Evolutionary conservation across 805 yeast genomes (phyloP), one percentile per base, ranked within the genome.

Genomic region (Yarrowia sp.): DNA sequence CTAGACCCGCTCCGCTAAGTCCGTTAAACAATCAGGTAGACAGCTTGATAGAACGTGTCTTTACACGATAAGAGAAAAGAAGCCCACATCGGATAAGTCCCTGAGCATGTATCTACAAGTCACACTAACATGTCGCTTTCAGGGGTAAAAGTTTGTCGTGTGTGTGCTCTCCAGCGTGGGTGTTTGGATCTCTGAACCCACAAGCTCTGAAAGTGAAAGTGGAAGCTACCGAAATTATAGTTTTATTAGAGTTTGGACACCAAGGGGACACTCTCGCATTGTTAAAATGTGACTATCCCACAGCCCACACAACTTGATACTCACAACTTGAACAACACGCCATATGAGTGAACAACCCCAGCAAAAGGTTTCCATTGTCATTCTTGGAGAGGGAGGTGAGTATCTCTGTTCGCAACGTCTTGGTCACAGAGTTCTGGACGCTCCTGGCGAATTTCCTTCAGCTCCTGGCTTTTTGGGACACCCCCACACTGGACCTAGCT

Each of bases 381-480:
- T 73, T 48, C 71, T 73, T 40, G 76, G 76, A 54, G 75, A 73
- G 44, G 76, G 75, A 66, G 75, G 75, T 72, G 65, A 26, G 72
- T 44, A 11, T 16, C 10, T 7, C 26, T 10, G 52, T 3, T 17
- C 9, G 35, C 35, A 14, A n/a, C 14, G 28, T 4, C 32, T n/a
- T 19, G 30, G 32, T 12, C 12, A 12, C 24, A 17, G 43, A 19
- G 24, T 10, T 11, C 14, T 6, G 11, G 22, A 6, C 43, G 24
- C 24, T 10, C 10, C 16, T 17, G 40, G 17, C 7, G 16, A 4
- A 10, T 38, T 38, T 19, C 19, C 19, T 2, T 19, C 43, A 38
- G 19, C 19, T 26, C 8, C 30, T 4, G 9, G 22, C 10, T 17
- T 46, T 46, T 28, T 46, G 4, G 10, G 35, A 22, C 36, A 17